Percentiles rank a stretch among this genome's conserved stretches.
These are phyloP conservation scores for Blastobotrys attinorum DNA, from an alignment of 805 yeast genomes.

Conservation along the genomic window DNA sequence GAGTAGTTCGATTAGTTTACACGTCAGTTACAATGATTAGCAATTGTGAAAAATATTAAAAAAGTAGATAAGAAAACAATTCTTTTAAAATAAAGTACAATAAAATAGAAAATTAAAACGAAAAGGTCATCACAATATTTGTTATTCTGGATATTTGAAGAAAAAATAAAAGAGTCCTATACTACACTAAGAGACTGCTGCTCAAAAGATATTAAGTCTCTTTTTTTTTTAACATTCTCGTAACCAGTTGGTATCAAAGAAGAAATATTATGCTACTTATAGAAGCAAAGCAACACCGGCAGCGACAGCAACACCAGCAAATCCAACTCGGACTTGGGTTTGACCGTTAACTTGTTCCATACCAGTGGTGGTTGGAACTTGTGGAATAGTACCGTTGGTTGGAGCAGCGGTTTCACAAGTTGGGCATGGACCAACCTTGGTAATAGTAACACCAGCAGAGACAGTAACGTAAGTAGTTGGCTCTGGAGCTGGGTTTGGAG, in stretches of 20 bases:
- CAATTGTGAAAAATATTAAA: neutral
- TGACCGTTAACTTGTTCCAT: conserved; percentile 6
- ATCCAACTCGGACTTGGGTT: conserved; percentile 10
- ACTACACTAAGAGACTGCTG: too few species aligned
- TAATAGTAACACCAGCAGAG: conserved; percentile 10
- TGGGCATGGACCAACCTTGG: conserved; percentile 11
- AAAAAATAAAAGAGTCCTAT: too few species aligned
- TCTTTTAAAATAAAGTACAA: too few species aligned
- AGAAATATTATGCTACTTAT: neutral
- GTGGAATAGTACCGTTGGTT: conserved; percentile 3
- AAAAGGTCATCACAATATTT: neutral
- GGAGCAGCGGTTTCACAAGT: conserved; percentile 6
- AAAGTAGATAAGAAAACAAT: neutral
- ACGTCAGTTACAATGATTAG: neutral
- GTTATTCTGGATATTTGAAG: neutral
- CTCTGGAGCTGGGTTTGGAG: conserved; percentile 2
- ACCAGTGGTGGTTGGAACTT: conserved; percentile 1
- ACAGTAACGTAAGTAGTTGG: conserved; percentile 9
- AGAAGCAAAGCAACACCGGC: conserved; percentile 15
- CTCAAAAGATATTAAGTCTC: too few species aligned
- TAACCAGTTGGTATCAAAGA: too few species aligned
- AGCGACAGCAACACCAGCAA: conserved; percentile 13
- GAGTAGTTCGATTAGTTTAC: too few species aligned
- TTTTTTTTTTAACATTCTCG: too few species aligned
- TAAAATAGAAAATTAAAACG: neutral